Percentiles rank a stretch among this genome's conserved stretches.
These are phyloP conservation scores for Adenanthera pavonina DNA, from an alignment of 306 rosid species.

Conservation along the genomic window DNA sequence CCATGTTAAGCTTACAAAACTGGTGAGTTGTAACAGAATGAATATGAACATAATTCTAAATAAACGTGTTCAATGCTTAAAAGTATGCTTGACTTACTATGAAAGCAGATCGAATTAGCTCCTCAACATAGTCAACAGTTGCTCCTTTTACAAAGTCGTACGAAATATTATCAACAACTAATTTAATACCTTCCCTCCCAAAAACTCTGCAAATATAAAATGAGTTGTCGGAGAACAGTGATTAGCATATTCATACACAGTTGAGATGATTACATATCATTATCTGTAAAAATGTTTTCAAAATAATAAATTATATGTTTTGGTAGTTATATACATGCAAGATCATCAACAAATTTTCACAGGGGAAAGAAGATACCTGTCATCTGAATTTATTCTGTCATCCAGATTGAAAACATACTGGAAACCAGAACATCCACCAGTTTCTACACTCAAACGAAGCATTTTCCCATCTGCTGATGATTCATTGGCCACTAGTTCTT, in stretches of 20 bases:
- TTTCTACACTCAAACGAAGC: constrained; percentile 84
- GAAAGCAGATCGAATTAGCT: constrained; percentile 93
- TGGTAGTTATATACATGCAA: background rate
- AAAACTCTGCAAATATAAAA: constrained; percentile 61
- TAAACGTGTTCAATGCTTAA: background rate
- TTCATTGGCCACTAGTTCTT: constrained; percentile 69
- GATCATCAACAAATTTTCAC: background rate
- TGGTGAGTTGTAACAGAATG: constrained; percentile 9
- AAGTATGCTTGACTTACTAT: constrained; percentile 56
- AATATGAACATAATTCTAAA: constrained; percentile 26
- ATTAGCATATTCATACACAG: background rate
- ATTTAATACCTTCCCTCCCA: constrained; percentile 77
- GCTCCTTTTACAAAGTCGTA: constrained; percentile 96
- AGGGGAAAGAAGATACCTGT: constrained; percentile 53
- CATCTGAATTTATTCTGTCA: constrained; percentile 69
- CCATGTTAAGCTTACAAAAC: background rate
- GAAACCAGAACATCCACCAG: constrained; percentile 99
- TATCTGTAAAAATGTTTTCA: background rate
- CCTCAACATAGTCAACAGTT: constrained; percentile 93
- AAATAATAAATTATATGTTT: background rate
- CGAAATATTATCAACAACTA: constrained; percentile 73
- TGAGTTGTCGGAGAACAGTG: constrained; percentile 2
- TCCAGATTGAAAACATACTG: constrained; percentile 89
- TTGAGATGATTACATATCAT: background rate
- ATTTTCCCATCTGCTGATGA: constrained; percentile 51